Base-by-base conservation (phyloP, 345 rosid genomes). In the Hirschfeldia incana region DNA sequence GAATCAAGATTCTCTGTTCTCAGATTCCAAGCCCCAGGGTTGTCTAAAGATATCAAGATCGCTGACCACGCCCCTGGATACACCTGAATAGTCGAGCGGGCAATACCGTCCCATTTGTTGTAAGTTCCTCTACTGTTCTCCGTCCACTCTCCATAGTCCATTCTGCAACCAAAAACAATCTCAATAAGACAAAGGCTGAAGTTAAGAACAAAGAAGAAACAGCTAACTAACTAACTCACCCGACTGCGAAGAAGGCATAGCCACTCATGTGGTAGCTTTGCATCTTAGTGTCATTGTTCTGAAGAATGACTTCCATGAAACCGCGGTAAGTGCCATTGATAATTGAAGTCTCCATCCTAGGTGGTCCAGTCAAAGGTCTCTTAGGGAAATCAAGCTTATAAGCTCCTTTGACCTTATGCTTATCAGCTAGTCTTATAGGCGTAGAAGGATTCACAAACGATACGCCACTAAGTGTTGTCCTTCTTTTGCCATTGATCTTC, bases 111-210 rank as follows among this genome's bases (percentile, higher is more conserved):
- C 98, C 98, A 96, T 83, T 96, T 96, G 76, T 96, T 96, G 81
- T 96, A 96, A 53, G 98, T 93, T 30, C 98, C 98, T 80, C 98
- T 88, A 88, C 99, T 93, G 77, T 88, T 90, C 61, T 96, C 95
- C 8, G 97, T 86, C 99, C 98, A 96, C 69, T 93, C 98, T 51
- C 99, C 99, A 39, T 86, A 93, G 81, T 96, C 99, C 99, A 96
- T 96, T 74, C 98, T 95, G 85, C 83, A 85, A 70, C 7, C 61
- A 75, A 74, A 59, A 59, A 12, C 3, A 2, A 26, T 26, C 30
- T 29, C 28, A 5, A 69, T 15, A 13, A 27, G 15, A 64, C 27
- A 64, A 37, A 53, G 17, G 70, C 42, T 51, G 10, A 16, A 39
- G 29, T 61, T 44, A 58, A 16, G 8, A 27, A 60, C 15, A 36